phyloP scores from a whole-genome alignment of 306 rosid species.

The Trifolium fragiferum region DNA sequence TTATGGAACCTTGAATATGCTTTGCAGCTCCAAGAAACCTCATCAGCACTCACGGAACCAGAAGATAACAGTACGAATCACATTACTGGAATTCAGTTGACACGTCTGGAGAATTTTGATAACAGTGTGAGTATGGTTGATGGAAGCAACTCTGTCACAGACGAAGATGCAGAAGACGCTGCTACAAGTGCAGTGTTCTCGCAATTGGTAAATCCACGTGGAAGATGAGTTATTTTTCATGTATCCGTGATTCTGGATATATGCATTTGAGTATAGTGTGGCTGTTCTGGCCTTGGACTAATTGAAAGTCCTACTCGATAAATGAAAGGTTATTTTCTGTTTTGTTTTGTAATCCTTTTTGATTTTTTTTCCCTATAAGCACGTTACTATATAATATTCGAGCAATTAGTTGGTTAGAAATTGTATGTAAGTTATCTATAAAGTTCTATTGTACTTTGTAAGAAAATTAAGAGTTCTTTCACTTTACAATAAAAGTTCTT shows the following conservation, averaged over 20 bases:
- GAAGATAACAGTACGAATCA: conserved; percentile 96
- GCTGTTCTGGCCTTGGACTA: conserved; percentile 47
- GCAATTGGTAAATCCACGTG: conserved; percentile 92
- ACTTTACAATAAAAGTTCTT: conserved; percentile 42
- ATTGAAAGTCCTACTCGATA: conserved; percentile 37
- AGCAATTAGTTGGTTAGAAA: conserved; percentile 45
- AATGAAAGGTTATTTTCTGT: conserved; percentile 46
- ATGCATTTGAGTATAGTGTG: conserved; percentile 32
- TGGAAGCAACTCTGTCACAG: conserved; percentile 59
- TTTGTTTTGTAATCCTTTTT: conserved; percentile 40
- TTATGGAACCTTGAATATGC: conserved; percentile 95
- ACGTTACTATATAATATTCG: conserved; percentile 51
- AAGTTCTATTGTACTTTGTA: conserved; percentile 45
- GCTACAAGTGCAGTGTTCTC: conserved; percentile 96
- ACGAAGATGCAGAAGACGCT: conserved; percentile 75
- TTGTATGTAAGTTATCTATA: conserved; percentile 41
- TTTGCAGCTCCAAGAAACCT: conserved; percentile 90
- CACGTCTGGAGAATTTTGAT: conserved; percentile 76
- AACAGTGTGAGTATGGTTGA: conserved; percentile 81
- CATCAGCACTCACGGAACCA: conserved; percentile 83
- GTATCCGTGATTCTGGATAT: conserved; percentile 38
- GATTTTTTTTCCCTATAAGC: conserved; percentile 34
- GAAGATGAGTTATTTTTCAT: conserved; percentile 65
- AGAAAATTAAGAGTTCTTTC: conserved; percentile 40
- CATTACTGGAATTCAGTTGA: conserved; percentile 79